Conservation (phyloP, 495 filamentous ascomycete species). For the Cercophora sp. region DNA sequence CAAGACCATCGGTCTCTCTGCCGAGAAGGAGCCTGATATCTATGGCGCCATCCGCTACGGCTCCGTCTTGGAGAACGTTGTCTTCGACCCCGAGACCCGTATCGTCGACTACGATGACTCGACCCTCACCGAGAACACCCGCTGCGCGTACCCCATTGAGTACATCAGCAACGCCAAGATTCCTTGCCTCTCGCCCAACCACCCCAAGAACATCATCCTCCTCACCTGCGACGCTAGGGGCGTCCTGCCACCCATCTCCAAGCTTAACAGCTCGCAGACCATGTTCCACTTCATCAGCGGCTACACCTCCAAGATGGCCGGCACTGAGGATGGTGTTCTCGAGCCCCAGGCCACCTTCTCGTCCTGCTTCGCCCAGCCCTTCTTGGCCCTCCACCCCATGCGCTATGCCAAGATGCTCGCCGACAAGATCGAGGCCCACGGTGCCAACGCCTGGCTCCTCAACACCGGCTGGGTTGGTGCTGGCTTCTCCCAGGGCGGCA, state of each 20-base stretch:
- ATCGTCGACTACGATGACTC: constrained; percentile 91
- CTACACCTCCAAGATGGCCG: constrained; percentile 99
- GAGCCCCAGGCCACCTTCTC: constrained; percentile 99
- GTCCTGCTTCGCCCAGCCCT: constrained; percentile 98
- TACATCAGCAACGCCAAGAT: constrained; percentile 99
- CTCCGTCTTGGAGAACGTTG: constrained; percentile 96
- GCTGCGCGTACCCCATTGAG: constrained; percentile 97
- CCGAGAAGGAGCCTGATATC: constrained; percentile 99
- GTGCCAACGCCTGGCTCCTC: constrained; percentile 95
- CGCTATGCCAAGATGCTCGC: constrained; percentile 97
- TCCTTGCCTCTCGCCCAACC: constrained; percentile 78
- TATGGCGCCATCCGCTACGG: constrained; percentile 95
- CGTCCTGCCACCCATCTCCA: constrained; percentile 96
- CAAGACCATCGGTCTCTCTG: constrained; percentile 96
- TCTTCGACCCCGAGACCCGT: constrained; percentile 88
- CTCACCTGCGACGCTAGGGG: constrained; percentile 97
- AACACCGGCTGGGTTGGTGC: constrained; percentile 99
- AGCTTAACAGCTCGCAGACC: constrained; percentile 90
- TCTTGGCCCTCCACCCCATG: constrained; percentile 98
- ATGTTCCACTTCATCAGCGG: constrained; percentile 99
- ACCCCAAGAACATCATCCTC: constrained; percentile 96
- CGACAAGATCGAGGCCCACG: constrained; percentile 93
- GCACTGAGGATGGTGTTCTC: constrained; percentile 92
- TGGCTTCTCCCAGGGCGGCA: constrained; percentile 88
- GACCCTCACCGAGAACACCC: constrained; percentile 96